These are phyloP conservation scores for Gomphus sp. DNA, from an alignment of 1,284 basidiomycete species.

Conservation along the genomic window DNA sequence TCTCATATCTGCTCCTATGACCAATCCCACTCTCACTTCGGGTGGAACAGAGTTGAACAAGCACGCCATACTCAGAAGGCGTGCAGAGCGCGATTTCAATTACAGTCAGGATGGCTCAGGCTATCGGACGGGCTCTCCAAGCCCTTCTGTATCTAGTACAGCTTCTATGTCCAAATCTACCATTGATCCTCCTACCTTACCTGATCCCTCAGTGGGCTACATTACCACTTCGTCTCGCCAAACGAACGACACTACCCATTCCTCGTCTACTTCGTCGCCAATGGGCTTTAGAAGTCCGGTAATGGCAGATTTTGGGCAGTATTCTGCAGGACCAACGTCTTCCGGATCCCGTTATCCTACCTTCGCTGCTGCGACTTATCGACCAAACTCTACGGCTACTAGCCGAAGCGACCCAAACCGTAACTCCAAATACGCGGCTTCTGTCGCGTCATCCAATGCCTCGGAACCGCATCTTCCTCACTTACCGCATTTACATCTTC, in stretches of 20 bases:
- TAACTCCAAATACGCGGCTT: conserved; percentile 51
- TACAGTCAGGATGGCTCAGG: conserved; percentile 20
- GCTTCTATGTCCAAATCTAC: conserved; percentile 52
- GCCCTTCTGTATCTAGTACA: conserved; percentile 39
- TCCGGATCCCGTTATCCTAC: conserved; percentile 18
- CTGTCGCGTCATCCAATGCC: conserved; percentile 38
- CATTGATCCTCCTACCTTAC: conserved; percentile 24
- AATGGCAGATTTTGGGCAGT: conserved; percentile 35
- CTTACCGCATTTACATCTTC: conserved; percentile 40
- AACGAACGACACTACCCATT: background rate
- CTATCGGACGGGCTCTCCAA: conserved; percentile 34
- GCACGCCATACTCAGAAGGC: conserved; percentile 37
- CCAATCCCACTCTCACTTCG: conserved; percentile 63
- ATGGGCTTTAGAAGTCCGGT: conserved; percentile 29
- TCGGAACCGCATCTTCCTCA: conserved; percentile 48
- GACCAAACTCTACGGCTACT: conserved; percentile 46
- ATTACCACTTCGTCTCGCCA: conserved; percentile 23
- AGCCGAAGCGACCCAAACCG: conserved; percentile 51
- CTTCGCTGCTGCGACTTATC: conserved; percentile 23
- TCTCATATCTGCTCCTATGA: conserved; percentile 64
- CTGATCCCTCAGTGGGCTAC: conserved; percentile 9
- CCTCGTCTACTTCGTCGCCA: background rate
- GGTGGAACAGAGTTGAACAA: conserved; percentile 55
- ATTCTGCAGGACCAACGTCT: conserved; percentile 24
- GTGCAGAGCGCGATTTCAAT: conserved; percentile 41